Evolutionary conservation across 768 basidiomycete genomes (phyloP), one percentile per base, ranked within the genome.

Genomic region (Sarcomyxa edulis): DNA sequence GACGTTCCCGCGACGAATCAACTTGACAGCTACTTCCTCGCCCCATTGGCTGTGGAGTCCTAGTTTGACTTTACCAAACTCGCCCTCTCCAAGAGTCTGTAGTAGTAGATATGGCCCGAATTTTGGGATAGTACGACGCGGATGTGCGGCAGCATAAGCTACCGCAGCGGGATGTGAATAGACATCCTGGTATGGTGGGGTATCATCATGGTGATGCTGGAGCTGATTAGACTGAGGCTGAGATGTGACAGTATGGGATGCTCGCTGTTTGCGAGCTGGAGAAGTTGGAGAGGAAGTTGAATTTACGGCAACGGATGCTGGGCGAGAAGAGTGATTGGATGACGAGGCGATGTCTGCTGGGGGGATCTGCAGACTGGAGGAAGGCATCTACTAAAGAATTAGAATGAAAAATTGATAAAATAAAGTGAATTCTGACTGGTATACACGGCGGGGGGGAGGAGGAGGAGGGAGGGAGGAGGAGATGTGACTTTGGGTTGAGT

Each of bases 1-100:
- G 40, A 98, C 80, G 55, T 88, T 97, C 22, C 92, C 92, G 39
- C 93, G 69, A 38, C 93, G 75, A 51, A 98, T 98, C 42, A 99
- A 71, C 68, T 99, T 99, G 53, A 97, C 93, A 9, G 95, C 95
- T n/a, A 95, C 94, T 57, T 97, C 95, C 60, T 96, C 93, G 21
- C 91, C 93, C 81, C 87, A 96, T 48, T 87, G 81, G 48, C 71
- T 73, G 52, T 98, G 95, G 37, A 98, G 70, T 5, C 95, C 95
- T n/a, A 98, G 78, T 59, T 97, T 98, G 65, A 98, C 94, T 60
- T 98, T 98, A 32, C 93, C 94, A 55, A 97, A 97, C 67, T 98
- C 95, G 49, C 95, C 95, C 64, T 99, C 95, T 31, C 96, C 96
- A 14, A 99, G 73, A 0, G 96, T 98, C 60, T 98, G 94, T 12